These are phyloP conservation scores for Ehretia macrophylla DNA, from an alignment of 257 asterid genomes.

Conservation along the genomic window DNA sequence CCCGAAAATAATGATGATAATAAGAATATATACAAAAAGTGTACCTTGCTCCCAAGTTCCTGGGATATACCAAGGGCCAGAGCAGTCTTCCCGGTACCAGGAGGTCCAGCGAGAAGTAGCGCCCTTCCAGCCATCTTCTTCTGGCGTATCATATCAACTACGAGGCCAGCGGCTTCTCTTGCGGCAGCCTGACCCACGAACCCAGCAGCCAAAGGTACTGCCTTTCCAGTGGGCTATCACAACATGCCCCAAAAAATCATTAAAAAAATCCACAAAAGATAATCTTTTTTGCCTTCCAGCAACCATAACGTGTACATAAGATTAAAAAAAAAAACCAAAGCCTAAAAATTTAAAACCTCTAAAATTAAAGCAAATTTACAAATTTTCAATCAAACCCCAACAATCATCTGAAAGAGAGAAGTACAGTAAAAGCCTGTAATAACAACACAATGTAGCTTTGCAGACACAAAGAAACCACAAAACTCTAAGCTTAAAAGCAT, in stretches of 20 bases:
- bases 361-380: too few relatives aligned
- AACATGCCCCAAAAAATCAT: neutral
- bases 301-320: too few relatives aligned
- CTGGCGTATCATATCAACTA: conserved; percentile 93
- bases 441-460: too few relatives aligned
- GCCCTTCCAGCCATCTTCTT: conserved; percentile 98
- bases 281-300: neutral
- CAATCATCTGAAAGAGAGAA: too few relatives aligned
- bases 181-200: conserved; percentile 93
- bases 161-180: conserved; percentile 88
- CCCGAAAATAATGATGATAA: neutral
- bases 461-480: too few relatives aligned
- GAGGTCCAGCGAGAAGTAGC: conserved; percentile 88
- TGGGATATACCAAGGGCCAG: conserved; percentile 90
- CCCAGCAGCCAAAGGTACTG: conserved; percentile 86
- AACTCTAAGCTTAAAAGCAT: too few relatives aligned
- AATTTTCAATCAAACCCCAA: too few relatives aligned
- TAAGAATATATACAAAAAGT: neutral
- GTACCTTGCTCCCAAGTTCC: conserved; percentile 97
- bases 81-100: conserved; percentile 97
- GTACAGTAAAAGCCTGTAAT: too few relatives aligned
- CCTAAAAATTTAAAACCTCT: too few relatives aligned
- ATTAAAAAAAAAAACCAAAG: too few relatives aligned
- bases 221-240: conserved; percentile 66
- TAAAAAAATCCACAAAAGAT: too few relatives aligned